Base-by-base conservation (phyloP, 768 basidiomycete genomes). In the Amanita subjunquillea region DNA sequence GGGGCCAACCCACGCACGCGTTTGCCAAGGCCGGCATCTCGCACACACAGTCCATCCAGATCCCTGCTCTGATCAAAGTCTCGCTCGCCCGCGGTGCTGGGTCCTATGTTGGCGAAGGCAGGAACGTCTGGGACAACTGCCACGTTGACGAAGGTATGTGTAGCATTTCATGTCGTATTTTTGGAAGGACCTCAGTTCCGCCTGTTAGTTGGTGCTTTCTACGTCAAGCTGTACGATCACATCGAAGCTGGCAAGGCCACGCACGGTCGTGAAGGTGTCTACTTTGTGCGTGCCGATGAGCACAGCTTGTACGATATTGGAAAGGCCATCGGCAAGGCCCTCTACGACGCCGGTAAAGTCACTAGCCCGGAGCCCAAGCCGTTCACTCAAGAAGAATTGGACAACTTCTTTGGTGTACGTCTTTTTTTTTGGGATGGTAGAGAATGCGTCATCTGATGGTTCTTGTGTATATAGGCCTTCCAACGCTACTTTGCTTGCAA, bases 121-220 rank as follows among this genome's bases (percentile, higher is more conserved):
- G 70, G 58, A 81, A 83, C 50, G 43, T 79, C 6, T 86, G 81
- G 83, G 72, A 75, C 0, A 67, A 80, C 54, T 76, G 82, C 4
- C 61, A 79, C 55, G 70, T 81, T 36, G 65, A 77, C 37, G 80
- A 83, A 39, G 57, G 80, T 79, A 3, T 4, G 53, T 48, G 70
- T 51, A 39, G 2, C 17, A 17, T 8, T 8, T 30, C 38, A 15
- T 38, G 6, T 32, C 1, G 1, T 34, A 8, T 45, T 23, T 43
- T 47, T 36, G 25, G 39, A 17, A 30, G 58, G 36, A 13, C 13
- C 20, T n/a, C 10, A 10, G 1, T 3, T 3, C 4, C 32, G 32
- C 10, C 12, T 32, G 9, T 17, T 34, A 77, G 78, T 75, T 46
- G 65, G 67, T 3, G 60, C 72, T 36, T 64, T 82, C 10, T 82